Conservation (phyloP, 2,329 filamentous ascomycete genomes). For the Grosmannia serpens region DNA sequence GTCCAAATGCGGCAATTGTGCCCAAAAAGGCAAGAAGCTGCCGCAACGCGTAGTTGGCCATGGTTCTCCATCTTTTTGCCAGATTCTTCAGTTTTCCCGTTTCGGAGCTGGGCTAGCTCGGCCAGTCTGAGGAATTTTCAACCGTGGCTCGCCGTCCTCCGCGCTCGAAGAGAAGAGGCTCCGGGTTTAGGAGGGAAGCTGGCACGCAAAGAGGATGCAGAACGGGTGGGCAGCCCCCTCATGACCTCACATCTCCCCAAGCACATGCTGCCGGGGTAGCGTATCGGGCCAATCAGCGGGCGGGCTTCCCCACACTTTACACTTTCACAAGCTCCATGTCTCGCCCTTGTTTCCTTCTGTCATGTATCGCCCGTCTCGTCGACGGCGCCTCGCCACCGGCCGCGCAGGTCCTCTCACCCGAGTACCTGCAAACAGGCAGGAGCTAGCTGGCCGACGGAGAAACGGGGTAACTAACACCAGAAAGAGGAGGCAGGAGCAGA, state of each 20-base stretch:
- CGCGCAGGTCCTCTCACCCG: not conserved
- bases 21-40: constrained; percentile 11
- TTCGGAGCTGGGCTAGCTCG: not conserved
- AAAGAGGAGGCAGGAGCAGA: not conserved
- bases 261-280: constrained; percentile 5
- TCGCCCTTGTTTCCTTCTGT: not conserved
- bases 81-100: not conserved
- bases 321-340: constrained; percentile 18
- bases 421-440: not conserved
- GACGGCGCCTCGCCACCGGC: not conserved
- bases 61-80: not conserved
- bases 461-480: not conserved
- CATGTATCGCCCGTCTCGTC: not conserved
- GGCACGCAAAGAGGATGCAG: not conserved
- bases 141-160: not conserved
- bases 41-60: not conserved
- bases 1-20: constrained; percentile 9
- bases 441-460: not conserved
- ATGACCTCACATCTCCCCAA: not conserved
- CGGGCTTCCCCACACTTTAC: constrained; percentile 19
- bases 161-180: not conserved
- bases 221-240: not conserved
- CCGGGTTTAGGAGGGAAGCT: not conserved
- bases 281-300: constrained; percentile 7
- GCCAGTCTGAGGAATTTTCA: not conserved